Conservation (phyloP, 164 flowering plant species). For the Aristolochia californica region DNA sequence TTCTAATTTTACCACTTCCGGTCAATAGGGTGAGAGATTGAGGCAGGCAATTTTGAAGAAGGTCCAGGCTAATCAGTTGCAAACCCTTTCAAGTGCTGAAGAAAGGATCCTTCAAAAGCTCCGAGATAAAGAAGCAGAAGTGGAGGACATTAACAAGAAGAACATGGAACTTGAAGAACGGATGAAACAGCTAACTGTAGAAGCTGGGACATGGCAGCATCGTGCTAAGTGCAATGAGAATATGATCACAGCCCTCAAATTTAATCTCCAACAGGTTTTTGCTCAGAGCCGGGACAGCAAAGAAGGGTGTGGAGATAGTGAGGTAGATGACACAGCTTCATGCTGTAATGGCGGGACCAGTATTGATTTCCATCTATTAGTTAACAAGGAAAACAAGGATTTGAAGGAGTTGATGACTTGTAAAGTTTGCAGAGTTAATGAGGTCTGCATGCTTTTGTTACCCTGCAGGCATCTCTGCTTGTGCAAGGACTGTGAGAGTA, state of each 20-base stretch:
- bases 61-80: conserved; percentile 56
- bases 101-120: conserved; percentile 54
- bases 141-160: conserved; percentile 54
- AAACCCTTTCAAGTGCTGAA: conserved; percentile 43
- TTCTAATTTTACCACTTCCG: not conserved
- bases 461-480: conserved; percentile 92
- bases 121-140: conserved; percentile 58
- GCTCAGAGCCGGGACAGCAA: conserved; percentile 59
- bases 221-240: conserved; percentile 58
- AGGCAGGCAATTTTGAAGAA: conserved; percentile 56
- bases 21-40: conserved; percentile 51
- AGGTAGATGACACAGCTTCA: conserved; percentile 78
- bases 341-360: conserved; percentile 52
- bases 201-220: conserved; percentile 73
- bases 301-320: conserved; percentile 91
- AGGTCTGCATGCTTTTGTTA: conserved; percentile 64
- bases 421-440: conserved; percentile 62
- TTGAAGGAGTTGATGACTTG: conserved; percentile 54
- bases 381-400: conserved; percentile 37
- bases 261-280: conserved; percentile 55
- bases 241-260: conserved; percentile 52
- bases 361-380: conserved; percentile 38
- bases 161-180: conserved; percentile 59
- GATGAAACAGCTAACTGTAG: conserved; percentile 42
- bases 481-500: conserved; percentile 81